A percentile compares a stretch with the other conserved stretches of the same genome.
phyloP scores from a whole-genome alignment of 805 yeast genomes.

The Yarrowia osloensis region DNA sequence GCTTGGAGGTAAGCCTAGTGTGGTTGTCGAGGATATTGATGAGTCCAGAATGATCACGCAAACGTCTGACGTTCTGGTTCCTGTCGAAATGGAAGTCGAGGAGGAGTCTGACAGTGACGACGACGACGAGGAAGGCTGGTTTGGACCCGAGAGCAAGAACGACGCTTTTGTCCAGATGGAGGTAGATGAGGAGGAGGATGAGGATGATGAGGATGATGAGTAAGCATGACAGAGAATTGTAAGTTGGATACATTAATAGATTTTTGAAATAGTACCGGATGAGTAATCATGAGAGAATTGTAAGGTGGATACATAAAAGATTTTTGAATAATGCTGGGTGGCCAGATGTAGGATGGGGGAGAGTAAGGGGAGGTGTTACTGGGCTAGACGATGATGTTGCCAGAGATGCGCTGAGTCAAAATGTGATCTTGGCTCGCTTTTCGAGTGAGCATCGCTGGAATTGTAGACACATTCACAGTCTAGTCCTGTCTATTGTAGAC shows the following conservation, averaged over 20 bases:
- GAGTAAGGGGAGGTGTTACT: too few species aligned
- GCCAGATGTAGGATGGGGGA: too few species aligned
- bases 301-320: too few species aligned
- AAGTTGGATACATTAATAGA: not conserved
- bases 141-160: slow-evolving; percentile 40
- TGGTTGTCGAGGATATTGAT: not conserved
- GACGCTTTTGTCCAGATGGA: slow-evolving; percentile 24
- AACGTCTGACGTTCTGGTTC: slow-evolving; percentile 39
- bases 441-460: too few species aligned
- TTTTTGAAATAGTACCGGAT: too few species aligned
- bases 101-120: slow-evolving; percentile 42
- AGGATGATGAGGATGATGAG: slow-evolving; percentile 9
- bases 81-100: slow-evolving; percentile 35
- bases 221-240: not conserved
- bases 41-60: not conserved
- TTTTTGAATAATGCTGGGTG: too few species aligned
- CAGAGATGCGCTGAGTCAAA: too few species aligned
- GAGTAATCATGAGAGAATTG: too few species aligned
- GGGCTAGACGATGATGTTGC: too few species aligned
- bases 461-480: too few species aligned
- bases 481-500: too few species aligned
- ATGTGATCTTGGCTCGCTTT: too few species aligned
- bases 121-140: slow-evolving; percentile 44
- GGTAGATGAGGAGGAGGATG: not conserved
- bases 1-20: slow-evolving; percentile 11